phyloP scores from a whole-genome alignment of 202 grass and related monocot genomes.

The Eragrostis tef region DNA sequence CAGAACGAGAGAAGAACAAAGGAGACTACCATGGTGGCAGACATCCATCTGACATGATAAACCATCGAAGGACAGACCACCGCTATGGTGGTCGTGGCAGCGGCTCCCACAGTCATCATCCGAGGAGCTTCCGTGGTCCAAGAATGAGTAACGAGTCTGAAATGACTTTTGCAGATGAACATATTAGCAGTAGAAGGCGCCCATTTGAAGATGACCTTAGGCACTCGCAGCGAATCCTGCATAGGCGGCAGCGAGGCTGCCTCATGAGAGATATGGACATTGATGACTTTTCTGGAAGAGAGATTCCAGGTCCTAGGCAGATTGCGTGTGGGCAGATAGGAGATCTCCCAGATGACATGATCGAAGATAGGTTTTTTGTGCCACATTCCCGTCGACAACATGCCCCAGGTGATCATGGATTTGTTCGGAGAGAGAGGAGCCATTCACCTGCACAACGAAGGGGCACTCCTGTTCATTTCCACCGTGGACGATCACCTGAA shows the following conservation, averaged over 20 bases:
- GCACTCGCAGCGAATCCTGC: constrained; percentile 31
- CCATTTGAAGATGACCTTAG: constrained; percentile 47
- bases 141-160: constrained; percentile 44
- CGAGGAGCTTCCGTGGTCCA: constrained; percentile 47
- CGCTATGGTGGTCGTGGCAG: constrained; percentile 36
- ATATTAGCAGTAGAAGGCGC: too few relatives aligned
- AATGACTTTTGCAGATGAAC: too few relatives aligned
- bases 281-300: constrained; percentile 51
- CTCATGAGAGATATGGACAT: constrained; percentile 53
- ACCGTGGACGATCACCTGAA: constrained; percentile 62
- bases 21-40: constrained; percentile 45
- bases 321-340: constrained; percentile 51
- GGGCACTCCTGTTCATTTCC: constrained; percentile 47
- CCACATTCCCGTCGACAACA: constrained; percentile 48
- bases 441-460: constrained; percentile 69
- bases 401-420: constrained; percentile 54
- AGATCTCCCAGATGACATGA: constrained; percentile 52
- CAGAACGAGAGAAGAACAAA: constrained; percentile 51
- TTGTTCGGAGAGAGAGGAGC: constrained; percentile 60
- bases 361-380: constrained; percentile 51
- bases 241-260: constrained; percentile 38
- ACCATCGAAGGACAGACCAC: constrained; percentile 48
- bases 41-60: constrained; percentile 43
- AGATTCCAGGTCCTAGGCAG: constrained; percentile 48
- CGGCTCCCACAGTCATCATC: constrained; percentile 32